These are phyloP conservation scores for Vaccinium darrowii DNA, from an alignment of 148 eudicot genomes.

Conservation along the genomic window DNA sequence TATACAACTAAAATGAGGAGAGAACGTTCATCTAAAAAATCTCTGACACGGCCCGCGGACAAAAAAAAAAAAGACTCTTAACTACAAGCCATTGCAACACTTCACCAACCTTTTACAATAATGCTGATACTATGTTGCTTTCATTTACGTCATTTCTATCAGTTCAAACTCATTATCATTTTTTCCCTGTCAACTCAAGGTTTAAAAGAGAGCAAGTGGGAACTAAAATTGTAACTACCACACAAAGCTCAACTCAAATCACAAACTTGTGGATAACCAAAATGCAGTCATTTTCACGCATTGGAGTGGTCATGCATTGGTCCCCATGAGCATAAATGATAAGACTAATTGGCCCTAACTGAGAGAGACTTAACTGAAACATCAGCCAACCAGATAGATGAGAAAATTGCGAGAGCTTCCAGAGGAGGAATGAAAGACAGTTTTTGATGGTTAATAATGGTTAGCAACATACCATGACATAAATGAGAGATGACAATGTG, in stretches of 20 bases:
- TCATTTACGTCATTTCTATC: neutral
- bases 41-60: neutral
- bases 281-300: neutral
- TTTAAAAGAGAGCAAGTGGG: neutral
- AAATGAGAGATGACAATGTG: slow-evolving; percentile 69
- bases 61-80: neutral
- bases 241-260: neutral
- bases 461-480: slow-evolving; percentile 55
- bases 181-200: neutral
- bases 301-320: neutral
- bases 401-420: neutral
- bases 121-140: slow-evolving; percentile 1
- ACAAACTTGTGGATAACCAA: slow-evolving; percentile 2
- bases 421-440: neutral
- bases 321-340: neutral
- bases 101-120: neutral
- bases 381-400: neutral
- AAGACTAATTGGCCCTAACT: neutral
- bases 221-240: neutral
- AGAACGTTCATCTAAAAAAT: neutral
- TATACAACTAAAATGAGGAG: neutral
- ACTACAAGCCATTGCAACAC: neutral
- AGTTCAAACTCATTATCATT: neutral
- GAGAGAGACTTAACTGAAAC: neutral
- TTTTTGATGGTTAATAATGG: neutral